Base-by-base conservation (phyloP, 352 stramenopile genomes). In the Pilasporangium apinafurcum region DNA sequence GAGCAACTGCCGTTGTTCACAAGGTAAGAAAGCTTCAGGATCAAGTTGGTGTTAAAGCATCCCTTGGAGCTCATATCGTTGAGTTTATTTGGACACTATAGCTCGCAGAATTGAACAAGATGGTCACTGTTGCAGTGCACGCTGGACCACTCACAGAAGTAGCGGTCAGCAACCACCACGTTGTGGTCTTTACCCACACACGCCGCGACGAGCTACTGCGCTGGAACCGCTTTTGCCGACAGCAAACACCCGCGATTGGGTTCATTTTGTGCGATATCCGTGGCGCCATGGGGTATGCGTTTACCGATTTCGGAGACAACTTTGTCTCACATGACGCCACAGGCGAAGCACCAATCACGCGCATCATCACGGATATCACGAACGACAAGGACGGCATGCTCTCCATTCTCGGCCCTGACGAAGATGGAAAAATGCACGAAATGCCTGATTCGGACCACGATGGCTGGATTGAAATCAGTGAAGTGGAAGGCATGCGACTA, bases 91-190 rank as follows among this genome's bases (percentile, higher is more conserved):
- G 48, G n/a, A n/a, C n/a, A n/a, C n/a, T n/a, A n/a, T n/a, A 62
- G 64, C 66, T 97, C 24, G 78, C 84, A 24, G 89, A 96, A 56
- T 68, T 97, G 7, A 97, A 97, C 71, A 92, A 92, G 58, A 86
- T 95, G 68, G 86, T 96, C 46, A 64, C 59, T 0, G 79, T 96
- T 2, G 69, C 63, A 8, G 72, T 94, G 45, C 74, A 93, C 59
- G 53, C 65, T 2, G 86, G 85, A 0, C 36, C 53, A 20, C 62
- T 89, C 10, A 87, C 74, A 2, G 74, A 86, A 42, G 68, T 65
- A 9, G 56, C 84, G 29, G 69, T 89, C 32, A 68, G 58, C 16
- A 58, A 53, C 38, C 83, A 96, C 62, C 83, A 91, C 25, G 83
- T 94, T 37, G 75, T 97, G 27, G 85, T 97, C 22, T 95, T 95